Percentiles rank a stretch among this genome's conserved stretches.
phyloP scores from a whole-genome alignment of 768 basidiomycete species.

The Leccinellum luteum region DNA sequence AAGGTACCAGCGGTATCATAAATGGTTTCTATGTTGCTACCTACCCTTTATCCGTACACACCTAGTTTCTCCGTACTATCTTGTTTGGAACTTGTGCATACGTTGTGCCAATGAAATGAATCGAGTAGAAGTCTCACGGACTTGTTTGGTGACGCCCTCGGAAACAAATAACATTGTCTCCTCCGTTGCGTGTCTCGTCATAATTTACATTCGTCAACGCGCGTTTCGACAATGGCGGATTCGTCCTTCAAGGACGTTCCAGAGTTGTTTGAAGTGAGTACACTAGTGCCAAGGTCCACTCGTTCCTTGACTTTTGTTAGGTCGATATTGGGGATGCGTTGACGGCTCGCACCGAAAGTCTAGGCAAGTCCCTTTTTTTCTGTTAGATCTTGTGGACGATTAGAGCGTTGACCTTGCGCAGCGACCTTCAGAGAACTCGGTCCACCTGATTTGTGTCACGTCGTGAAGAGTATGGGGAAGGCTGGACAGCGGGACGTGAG shows the following conservation, averaged over 20 bases:
- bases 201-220: neutral
- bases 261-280: slow-evolving; percentile 88
- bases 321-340: slow-evolving; percentile 90
- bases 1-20: slow-evolving; percentile 1
- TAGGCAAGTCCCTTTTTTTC: slow-evolving; percentile 57
- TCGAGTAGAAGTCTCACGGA: slow-evolving; percentile 11
- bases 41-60: slow-evolving; percentile 16
- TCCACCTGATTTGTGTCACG: slow-evolving; percentile 95
- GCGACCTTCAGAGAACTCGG: slow-evolving; percentile 96
- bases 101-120: neutral
- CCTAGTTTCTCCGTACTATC: slow-evolving; percentile 4
- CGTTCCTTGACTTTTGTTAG: slow-evolving; percentile 33
- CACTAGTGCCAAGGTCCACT: slow-evolving; percentile 1
- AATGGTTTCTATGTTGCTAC: neutral
- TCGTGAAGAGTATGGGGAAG: slow-evolving; percentile 86
- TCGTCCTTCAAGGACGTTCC: slow-evolving; percentile 90
- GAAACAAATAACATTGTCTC: slow-evolving; percentile 14
- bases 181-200: neutral
- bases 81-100: slow-evolving; percentile 19
- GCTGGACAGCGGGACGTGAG: slow-evolving; percentile 85
- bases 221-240: slow-evolving; percentile 48
- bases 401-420: slow-evolving; percentile 28
- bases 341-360: slow-evolving; percentile 84
- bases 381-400: neutral
- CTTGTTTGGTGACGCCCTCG: slow-evolving; percentile 23